These are phyloP conservation scores for Boletus pseudo-olivaceus DNA, from an alignment of 768 basidiomycete species.

Conservation along the genomic window DNA sequence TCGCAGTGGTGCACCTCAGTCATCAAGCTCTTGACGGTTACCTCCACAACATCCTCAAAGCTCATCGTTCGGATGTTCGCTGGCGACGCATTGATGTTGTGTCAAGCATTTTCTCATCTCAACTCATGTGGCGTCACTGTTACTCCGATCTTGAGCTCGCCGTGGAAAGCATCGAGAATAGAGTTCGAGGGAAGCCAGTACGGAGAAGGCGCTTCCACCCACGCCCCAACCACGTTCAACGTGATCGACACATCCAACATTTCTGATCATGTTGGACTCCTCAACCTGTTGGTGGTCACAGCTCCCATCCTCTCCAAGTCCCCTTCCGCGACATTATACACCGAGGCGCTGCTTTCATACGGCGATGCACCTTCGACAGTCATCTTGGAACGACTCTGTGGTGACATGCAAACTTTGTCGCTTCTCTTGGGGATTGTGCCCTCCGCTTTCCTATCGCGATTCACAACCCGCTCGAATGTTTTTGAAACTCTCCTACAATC, in stretches of 20 bases:
- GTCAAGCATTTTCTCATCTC: slow-evolving; percentile 21
- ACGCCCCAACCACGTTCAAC: slow-evolving; percentile 29
- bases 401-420: slow-evolving; percentile 26
- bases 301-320: slow-evolving; percentile 23
- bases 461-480: slow-evolving; percentile 29
- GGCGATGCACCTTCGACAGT: slow-evolving; percentile 5
- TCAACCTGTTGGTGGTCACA: slow-evolving; percentile 25
- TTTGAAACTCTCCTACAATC: slow-evolving; percentile 16
- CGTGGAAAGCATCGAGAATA: slow-evolving; percentile 26
- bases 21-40: slow-evolving; percentile 6
- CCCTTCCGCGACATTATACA: slow-evolving; percentile 27
- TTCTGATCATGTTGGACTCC: slow-evolving; percentile 28
- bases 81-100: slow-evolving; percentile 30
- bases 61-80: slow-evolving; percentile 29
- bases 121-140: neutral
- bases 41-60: neutral
- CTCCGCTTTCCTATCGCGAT: slow-evolving; percentile 23
- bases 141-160: slow-evolving; percentile 20
- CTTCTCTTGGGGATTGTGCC: slow-evolving; percentile 29
- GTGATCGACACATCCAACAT: slow-evolving; percentile 35
- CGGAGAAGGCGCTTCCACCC: slow-evolving; percentile 3
- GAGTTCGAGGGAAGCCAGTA: slow-evolving; percentile 23
- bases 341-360: slow-evolving; percentile 23
- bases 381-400: slow-evolving; percentile 26
- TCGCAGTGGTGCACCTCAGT: slow-evolving; percentile 27